phyloP scores from a whole-genome alignment of 75 land plant species.

The Sequoia sempervirens region DNA sequence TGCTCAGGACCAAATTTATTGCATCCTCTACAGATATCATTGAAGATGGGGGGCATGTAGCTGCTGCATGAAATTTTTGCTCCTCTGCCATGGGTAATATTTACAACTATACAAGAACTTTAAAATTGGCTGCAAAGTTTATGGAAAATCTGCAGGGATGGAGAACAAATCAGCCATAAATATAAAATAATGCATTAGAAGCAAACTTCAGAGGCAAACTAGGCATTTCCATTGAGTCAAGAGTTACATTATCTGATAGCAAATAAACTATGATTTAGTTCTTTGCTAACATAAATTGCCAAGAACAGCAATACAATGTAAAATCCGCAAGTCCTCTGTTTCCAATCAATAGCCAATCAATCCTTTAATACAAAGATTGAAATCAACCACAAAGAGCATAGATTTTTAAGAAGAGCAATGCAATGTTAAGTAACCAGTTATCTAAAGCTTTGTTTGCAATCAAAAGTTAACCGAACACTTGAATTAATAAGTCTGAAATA shows the following conservation, averaged over 20 bases:
- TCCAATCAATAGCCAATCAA: not conserved
- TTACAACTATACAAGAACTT: not conserved
- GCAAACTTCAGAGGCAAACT: not conserved
- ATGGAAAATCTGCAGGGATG: not conserved
- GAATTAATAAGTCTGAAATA: not conserved
- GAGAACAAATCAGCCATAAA: not conserved
- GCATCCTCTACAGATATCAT: conserved; percentile 74
- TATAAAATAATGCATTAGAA: not conserved
- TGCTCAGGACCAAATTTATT: conserved; percentile 31
- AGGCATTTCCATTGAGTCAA: not conserved
- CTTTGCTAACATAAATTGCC: not conserved
- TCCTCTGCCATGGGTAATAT: not conserved
- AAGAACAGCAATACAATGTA: not conserved
- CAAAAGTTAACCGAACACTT: not conserved
- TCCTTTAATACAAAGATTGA: not conserved
- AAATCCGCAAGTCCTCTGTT: not conserved
- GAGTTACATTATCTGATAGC: not conserved
- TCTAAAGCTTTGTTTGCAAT: not conserved
- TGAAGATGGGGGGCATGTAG: conserved; percentile 5
- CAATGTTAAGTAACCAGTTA: not conserved
- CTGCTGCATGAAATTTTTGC: conserved; percentile 1
- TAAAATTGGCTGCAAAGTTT: not conserved
- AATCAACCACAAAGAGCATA: not conserved
- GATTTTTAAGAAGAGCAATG: not conserved
- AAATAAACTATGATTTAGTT: not conserved